Base-by-base conservation (phyloP, 1,284 basidiomycete genomes). In the Melampsora americana region DNA sequence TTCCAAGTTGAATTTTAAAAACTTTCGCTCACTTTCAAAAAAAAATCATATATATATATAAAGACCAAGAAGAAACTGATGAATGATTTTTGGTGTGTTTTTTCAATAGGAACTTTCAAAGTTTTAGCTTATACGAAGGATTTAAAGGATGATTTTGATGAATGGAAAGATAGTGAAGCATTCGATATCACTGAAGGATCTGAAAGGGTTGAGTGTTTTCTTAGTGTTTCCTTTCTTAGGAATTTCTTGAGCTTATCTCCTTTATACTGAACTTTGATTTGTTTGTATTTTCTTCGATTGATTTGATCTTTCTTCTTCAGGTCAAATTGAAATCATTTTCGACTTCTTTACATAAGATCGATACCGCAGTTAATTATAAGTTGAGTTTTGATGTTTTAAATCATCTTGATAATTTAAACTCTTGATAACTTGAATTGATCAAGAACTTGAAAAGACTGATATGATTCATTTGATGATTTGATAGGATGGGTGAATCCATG, bases 251-350 rank as follows among this genome's bases (percentile, higher is more conserved):
- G n/a, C n/a, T n/a, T n/a, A n/a, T n/a, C n/a, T n/a, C n/a, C 35
- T 35, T 35, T 9, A 35, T 9, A 35, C 28, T 18, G 3, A 30
- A 2, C 32, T 30, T 66, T 66, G 2, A 6, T 66, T 66, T 66
- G 30, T 5, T 4, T 30, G 2, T 61, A n/a, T n/a, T n/a, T n/a
- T n/a, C n/a, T n/a, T n/a, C n/a, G n/a, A n/a, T n/a, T n/a, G n/a
- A n/a, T n/a, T 61, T 4, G 16, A n/a, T 16, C 16, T 30, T 18
- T 61, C 28, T 23, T 56, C n/a, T n/a, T n/a, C n/a, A 72, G 70
- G 70, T 72, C 18, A 72, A 72, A 66, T 59, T 72, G 16, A 72
- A 72, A 53, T 72, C 70, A 35, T 72, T 72, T 26, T 72, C 70
- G 4, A 72, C 70, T 7, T 48, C 61, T 1, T 9, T 72, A 5